Conservation (phyloP, 495 filamentous ascomycete genomes). For the Amphirosellinia nigrospora region DNA sequence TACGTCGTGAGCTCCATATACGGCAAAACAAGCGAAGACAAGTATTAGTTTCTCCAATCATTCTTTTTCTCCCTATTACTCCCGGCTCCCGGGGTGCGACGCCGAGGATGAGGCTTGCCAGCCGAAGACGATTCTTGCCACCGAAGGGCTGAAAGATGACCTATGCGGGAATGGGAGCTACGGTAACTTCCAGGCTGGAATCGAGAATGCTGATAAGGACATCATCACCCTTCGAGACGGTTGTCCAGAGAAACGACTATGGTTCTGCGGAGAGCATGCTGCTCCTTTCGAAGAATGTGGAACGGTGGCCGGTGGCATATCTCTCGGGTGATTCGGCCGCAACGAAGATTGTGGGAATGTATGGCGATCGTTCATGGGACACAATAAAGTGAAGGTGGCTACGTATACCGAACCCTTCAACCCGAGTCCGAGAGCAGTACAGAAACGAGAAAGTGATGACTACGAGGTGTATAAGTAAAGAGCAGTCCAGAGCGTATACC, state of each 20-base stretch:
- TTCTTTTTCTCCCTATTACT: not conserved
- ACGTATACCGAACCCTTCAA: not conserved
- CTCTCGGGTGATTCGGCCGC: conserved; percentile 69
- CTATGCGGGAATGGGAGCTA: conserved; percentile 73
- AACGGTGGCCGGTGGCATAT: conserved; percentile 75
- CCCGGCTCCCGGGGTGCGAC: not conserved
- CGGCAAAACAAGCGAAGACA: not conserved
- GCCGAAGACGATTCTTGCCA: conserved; percentile 62
- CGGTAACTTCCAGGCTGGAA: conserved; percentile 73
- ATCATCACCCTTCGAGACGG: conserved; percentile 77
- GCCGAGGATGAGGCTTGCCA: conserved; percentile 45
- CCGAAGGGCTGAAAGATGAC: conserved; percentile 71
- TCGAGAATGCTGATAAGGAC: conserved; percentile 59
- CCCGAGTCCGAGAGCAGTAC: not conserved
- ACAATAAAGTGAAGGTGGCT: not conserved
- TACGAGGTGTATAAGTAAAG: no score
- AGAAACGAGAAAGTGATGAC: not conserved
- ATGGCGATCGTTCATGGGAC: not conserved
- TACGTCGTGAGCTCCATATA: not conserved
- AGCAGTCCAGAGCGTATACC: not conserved
- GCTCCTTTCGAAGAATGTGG: conserved; percentile 75
- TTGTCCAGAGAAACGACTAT: conserved; percentile 79
- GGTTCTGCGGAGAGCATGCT: conserved; percentile 82
- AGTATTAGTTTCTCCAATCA: not conserved
- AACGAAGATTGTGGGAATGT: conserved; percentile 48